Evolutionary conservation across 2,329 filamentous ascomycete species (phyloP).

Genomic region (Seiridium cupressi): DNA sequence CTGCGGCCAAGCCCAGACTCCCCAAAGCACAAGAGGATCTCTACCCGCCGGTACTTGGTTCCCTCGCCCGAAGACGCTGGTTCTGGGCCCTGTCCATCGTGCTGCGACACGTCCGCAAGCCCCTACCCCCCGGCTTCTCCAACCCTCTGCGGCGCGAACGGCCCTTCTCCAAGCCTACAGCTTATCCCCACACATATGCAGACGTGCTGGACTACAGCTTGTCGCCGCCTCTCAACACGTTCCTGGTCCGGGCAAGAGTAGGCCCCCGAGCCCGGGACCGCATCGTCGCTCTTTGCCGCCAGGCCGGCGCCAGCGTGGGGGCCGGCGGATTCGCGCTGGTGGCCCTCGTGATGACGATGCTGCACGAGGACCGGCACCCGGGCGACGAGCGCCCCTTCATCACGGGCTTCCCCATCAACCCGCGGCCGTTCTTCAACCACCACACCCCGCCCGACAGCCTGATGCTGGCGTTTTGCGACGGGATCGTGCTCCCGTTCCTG

Average conservation of each 20-base stretch:
- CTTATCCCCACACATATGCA: constrained; percentile 13
- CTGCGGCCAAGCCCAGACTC: constrained; percentile 14
- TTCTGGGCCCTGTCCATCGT: constrained; percentile 22
- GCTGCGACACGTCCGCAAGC: constrained; percentile 18
- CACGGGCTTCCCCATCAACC: background rate
- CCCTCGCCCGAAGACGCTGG: constrained; percentile 18
- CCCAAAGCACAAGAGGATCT: constrained; percentile 21
- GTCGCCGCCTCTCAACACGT: constrained; percentile 19
- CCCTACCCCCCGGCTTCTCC: constrained; percentile 16
- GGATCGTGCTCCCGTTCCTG: background rate
- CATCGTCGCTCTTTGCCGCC: constrained; percentile 15
- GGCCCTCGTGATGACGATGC: constrained; percentile 21
- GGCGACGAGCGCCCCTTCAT: background rate
- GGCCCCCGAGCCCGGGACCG: constrained; percentile 14
- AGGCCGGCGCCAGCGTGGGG: constrained; percentile 19
- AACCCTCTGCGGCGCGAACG: constrained; percentile 18
- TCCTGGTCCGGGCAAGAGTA: constrained; percentile 9
- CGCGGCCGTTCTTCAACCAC: constrained; percentile 1
- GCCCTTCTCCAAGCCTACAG: constrained; percentile 5
- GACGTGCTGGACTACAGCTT: constrained; percentile 17
- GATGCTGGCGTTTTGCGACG: constrained; percentile 1
- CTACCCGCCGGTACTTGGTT: constrained; percentile 15
- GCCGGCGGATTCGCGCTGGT: constrained; percentile 18
- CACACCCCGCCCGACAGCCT: background rate
- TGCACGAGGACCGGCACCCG: constrained; percentile 14